Conservation (phyloP, 305 asterid genomes). For the Withania somnifera region DNA sequence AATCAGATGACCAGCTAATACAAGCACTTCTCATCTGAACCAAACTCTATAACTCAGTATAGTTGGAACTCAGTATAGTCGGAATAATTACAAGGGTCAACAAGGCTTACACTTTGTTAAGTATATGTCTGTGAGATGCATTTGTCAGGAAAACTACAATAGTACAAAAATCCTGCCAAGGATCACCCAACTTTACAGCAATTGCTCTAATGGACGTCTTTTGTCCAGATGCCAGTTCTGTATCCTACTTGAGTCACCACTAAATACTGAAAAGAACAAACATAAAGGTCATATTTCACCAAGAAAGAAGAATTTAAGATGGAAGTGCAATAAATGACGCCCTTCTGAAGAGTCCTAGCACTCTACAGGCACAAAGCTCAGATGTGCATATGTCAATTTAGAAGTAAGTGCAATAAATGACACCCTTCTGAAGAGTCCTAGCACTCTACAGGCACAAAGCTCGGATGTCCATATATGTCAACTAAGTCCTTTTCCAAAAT, state of each 20-base stretch:
- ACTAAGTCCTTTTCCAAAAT: neutral
- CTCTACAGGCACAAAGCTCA: constrained; percentile 3
- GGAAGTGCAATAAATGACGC: neutral
- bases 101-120: constrained; percentile 12
- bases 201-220: neutral
- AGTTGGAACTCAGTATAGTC: neutral
- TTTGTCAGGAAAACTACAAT: constrained; percentile 7
- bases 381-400: neutral
- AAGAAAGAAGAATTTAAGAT: neutral
- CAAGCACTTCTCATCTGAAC: neutral
- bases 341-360: neutral
- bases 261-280: constrained; percentile 5
- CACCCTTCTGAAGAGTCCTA: neutral
- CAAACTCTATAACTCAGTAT: neutral
- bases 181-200: constrained; percentile 9
- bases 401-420: neutral
- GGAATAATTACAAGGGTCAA: constrained; percentile 1
- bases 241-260: constrained; percentile 9
- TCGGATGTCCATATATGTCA: neutral
- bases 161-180: constrained; percentile 9
- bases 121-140: constrained; percentile 9
- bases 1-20: constrained; percentile 1
- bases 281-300: neutral
- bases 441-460: constrained; percentile 2
- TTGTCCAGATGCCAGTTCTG: constrained; percentile 3